phyloP scores from a whole-genome alignment of 768 basidiomycete species.

The Lyophyllum shimeji region DNA sequence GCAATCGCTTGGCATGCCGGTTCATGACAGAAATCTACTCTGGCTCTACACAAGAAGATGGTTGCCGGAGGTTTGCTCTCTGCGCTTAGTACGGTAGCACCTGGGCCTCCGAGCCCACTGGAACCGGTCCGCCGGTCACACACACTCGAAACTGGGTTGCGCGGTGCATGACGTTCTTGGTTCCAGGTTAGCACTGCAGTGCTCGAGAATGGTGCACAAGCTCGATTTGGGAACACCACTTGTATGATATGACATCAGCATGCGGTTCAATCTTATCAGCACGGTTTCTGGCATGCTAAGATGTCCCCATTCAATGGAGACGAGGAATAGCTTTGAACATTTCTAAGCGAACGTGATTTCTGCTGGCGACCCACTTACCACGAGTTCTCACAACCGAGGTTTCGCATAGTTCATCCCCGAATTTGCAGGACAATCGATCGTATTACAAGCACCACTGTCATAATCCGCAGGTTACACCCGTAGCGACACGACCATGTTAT shows the following conservation, averaged over 20 bases:
- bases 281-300: background rate
- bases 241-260: background rate
- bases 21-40: constrained; percentile 11
- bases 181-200: no score
- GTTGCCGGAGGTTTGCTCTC: constrained; percentile 1
- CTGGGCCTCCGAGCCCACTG: background rate
- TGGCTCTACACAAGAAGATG: background rate
- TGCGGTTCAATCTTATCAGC: background rate
- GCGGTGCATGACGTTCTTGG: no score
- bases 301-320: background rate
- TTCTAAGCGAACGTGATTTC: background rate
- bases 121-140: background rate
- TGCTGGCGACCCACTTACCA: background rate
- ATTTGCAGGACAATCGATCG: background rate
- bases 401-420: background rate
- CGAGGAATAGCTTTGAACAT: background rate
- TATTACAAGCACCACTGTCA: background rate
- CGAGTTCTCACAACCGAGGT: background rate
- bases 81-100: background rate
- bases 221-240: background rate
- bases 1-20: background rate
- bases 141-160: background rate
- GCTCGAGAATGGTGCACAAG: no score
- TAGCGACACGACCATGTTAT: background rate
- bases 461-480: background rate